Base-by-base conservation (phyloP, 305 asterid species). In the Fraxinus sp. region DNA sequence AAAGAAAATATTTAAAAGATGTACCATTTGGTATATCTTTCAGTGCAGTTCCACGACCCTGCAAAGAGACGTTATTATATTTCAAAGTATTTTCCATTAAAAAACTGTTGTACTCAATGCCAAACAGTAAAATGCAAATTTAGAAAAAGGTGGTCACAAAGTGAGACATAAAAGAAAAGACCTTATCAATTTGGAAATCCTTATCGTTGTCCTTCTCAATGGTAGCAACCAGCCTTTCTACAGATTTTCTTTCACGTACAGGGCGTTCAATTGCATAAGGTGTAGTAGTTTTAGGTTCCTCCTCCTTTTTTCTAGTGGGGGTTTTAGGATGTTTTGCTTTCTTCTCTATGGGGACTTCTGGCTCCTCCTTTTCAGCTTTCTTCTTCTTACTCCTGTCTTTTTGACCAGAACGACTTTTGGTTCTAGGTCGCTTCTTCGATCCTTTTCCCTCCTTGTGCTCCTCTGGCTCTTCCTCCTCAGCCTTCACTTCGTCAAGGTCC, bases 11-110 rank as follows among this genome's bases (percentile, higher is more conserved):
- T 13, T 46, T 46, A 46, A 46, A 46, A 13, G 57, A 46, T 46
- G 75, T 93, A 95, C 98, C 98, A 82, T 95, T 93, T 62, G 96
- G 97, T 64, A 95, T 95, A 81, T 93, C 97, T 88, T 95, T 95
- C 52, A 95, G 87, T 28, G 96, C 93, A 85, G 93, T 91, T 88
- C 98, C 98, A 89, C 90, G 96, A 57, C 98, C 98, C 97, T 95
- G 92, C 88, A 88, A 71, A 33, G 83, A 88, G 75, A 73, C 35
- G 77, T 72, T 16, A 22, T 3, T 2, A 6, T 9, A 18, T 13
- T 36, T 81, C 7, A 66, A 66, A n/a, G 80, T 70, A 36, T 80
- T 79, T 36, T 71, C 78, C 81, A 76, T 70, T 77, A 52, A 18
- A 68, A 81, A 39, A 52, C 28, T 64, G 83, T 43, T 75, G 68